phyloP scores from a whole-genome alignment of 1,284 basidiomycete genomes.

The Malassezia brasiliensis region DNA sequence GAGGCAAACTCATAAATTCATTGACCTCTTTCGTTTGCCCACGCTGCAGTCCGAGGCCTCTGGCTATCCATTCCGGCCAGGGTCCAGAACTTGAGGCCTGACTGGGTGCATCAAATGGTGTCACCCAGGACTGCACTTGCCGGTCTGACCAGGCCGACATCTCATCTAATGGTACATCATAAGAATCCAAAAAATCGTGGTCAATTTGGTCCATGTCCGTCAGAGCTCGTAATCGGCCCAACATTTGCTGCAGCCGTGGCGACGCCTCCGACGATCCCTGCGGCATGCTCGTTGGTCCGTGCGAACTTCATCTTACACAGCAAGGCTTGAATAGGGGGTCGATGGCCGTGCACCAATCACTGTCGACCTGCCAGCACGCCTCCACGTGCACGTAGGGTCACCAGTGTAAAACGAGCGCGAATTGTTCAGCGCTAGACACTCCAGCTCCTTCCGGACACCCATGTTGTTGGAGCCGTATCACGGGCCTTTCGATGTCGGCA shows the following conservation, averaged over 20 bases:
- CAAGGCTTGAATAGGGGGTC: too few species aligned
- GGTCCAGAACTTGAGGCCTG: too few species aligned
- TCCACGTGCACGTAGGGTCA: too few species aligned
- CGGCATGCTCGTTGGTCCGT: background rate
- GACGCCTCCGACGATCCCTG: background rate
- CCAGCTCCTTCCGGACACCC: background rate
- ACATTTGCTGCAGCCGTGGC: background rate
- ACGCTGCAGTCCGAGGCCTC: background rate
- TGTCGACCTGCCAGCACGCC: too few species aligned
- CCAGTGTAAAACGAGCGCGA: too few species aligned
- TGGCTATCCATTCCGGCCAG: background rate
- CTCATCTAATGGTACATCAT: background rate
- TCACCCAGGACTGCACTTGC: background rate
- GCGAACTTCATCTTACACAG: background rate
- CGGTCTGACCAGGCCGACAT: background rate
- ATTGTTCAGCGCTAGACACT: too few species aligned
- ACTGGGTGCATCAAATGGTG: too few species aligned
- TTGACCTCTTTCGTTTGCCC: background rate
- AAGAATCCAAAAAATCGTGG: background rate
- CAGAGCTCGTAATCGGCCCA: background rate
- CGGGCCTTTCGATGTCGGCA: conserved; percentile 31
- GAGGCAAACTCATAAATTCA: background rate
- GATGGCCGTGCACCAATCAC: too few species aligned
- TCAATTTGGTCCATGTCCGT: background rate
- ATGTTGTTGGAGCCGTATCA: conserved; percentile 19